These are phyloP conservation scores for Amesomyces nigricolor DNA, from an alignment of 2,329 filamentous ascomycete species.

Conservation along the genomic window DNA sequence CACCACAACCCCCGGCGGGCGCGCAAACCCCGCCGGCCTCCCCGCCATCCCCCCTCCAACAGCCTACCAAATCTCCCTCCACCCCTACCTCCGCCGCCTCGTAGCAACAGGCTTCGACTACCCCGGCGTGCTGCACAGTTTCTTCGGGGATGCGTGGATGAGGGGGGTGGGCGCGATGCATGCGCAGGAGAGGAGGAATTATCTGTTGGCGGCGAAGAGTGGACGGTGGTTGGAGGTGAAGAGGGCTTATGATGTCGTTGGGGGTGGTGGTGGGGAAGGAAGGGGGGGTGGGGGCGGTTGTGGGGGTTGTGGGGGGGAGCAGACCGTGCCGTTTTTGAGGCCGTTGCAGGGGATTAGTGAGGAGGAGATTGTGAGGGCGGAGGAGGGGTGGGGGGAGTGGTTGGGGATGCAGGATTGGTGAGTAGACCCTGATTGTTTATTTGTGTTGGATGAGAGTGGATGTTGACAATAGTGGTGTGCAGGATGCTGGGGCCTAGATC, in stretches of 20 bases:
- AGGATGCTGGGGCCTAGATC: constrained; percentile 81
- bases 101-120: constrained; percentile 89
- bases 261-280: constrained; percentile 46
- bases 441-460: too few species aligned
- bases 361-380: constrained; percentile 75
- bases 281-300: too few species aligned
- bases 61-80: constrained; percentile 53
- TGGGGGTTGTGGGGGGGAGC: constrained; percentile 39
- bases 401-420: constrained; percentile 87
- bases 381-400: constrained; percentile 89
- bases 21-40: background rate
- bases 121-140: constrained; percentile 80
- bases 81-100: constrained; percentile 85
- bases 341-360: constrained; percentile 73
- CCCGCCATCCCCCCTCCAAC: background rate
- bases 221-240: constrained; percentile 87
- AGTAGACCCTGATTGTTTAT: background rate
- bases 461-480: background rate
- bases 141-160: constrained; percentile 92
- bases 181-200: constrained; percentile 87
- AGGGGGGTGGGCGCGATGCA: constrained; percentile 75
- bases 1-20: too few species aligned
- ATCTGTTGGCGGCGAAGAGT: constrained; percentile 90
- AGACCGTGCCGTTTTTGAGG: constrained; percentile 80
- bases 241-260: constrained; percentile 75